A percentile compares a stretch with the other conserved stretches of the same genome.
Conservation (phyloP, 257 asterid species). For the Solanum lycopersicoides region DNA sequence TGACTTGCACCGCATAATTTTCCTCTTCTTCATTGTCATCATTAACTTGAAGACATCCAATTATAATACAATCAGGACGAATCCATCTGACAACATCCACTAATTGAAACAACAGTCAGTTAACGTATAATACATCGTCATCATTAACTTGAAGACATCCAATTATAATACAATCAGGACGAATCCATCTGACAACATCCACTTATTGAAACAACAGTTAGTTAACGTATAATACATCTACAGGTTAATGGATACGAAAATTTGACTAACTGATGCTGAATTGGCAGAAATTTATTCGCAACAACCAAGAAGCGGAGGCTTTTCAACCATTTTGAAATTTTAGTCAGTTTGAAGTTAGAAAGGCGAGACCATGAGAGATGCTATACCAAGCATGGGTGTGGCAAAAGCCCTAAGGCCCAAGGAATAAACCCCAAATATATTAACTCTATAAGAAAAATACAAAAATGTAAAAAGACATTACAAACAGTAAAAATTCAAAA, state of each 20-base stretch:
- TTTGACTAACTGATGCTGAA: not conserved
- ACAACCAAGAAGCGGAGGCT: not conserved
- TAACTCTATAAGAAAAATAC: not conserved
- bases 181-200: slow-evolving; percentile 82
- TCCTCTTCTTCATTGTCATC: slow-evolving; percentile 54
- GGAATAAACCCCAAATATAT: not conserved
- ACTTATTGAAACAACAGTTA: slow-evolving; percentile 35
- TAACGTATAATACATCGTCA: slow-evolving; percentile 7
- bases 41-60: slow-evolving; percentile 64
- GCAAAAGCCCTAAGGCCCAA: not conserved
- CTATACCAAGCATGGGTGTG: not conserved
- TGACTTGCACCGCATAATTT: slow-evolving; percentile 63
- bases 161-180: slow-evolving; percentile 63
- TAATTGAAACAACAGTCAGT: slow-evolving; percentile 26
- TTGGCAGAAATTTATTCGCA: not conserved
- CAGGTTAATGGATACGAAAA: not conserved
- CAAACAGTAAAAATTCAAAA: not conserved
- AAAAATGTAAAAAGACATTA: not conserved
- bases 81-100: slow-evolving; percentile 88
- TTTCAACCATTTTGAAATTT: not conserved
- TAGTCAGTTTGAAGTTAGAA: not conserved
- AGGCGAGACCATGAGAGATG: not conserved
- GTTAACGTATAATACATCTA: slow-evolving; percentile 3
- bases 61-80: slow-evolving; percentile 68
- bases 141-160: slow-evolving; percentile 64